Conservation (phyloP, 805 yeast genomes). For the Kazachstania psychrophila region DNA sequence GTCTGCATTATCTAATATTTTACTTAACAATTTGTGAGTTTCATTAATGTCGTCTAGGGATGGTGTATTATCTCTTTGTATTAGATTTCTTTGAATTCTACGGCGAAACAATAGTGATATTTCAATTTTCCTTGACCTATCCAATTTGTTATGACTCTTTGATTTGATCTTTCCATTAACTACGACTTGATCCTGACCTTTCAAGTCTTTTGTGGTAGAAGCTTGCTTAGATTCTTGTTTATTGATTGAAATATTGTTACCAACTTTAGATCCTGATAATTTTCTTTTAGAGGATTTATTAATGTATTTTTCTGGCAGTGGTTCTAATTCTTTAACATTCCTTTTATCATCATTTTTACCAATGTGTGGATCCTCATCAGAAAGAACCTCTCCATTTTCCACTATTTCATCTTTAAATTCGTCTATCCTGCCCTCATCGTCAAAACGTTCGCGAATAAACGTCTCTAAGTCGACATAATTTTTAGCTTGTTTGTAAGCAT, state of each 20-base stretch:
- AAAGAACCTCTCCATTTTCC: conserved; percentile 9
- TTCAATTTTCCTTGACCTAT: conserved; percentile 21
- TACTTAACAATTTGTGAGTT: conserved; percentile 21
- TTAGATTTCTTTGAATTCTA: conserved; percentile 25
- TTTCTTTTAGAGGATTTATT: background rate
- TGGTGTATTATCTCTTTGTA: conserved; percentile 27
- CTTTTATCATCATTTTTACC: conserved; percentile 9
- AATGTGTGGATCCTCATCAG: conserved; percentile 26
- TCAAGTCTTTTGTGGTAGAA: no score
- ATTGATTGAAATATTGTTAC: no score
- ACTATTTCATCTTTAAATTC: conserved; percentile 14
- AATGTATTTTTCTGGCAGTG: background rate
- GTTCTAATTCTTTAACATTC: background rate
- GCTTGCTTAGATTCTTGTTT: no score
- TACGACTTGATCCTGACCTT: background rate
- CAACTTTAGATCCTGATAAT: no score
- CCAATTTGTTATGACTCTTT: conserved; percentile 13
- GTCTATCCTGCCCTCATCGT: conserved; percentile 18
- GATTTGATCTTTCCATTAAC: background rate
- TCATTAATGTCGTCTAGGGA: conserved; percentile 18
- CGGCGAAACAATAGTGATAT: conserved; percentile 24
- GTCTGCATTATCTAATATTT: conserved; percentile 20
- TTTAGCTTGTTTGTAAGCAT: conserved; percentile 25
- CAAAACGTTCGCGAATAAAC: conserved; percentile 19
- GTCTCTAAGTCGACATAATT: conserved; percentile 16